These are phyloP conservation scores for Henningerozyma blattae DNA, from an alignment of 805 yeast species.

Conservation along the genomic window DNA sequence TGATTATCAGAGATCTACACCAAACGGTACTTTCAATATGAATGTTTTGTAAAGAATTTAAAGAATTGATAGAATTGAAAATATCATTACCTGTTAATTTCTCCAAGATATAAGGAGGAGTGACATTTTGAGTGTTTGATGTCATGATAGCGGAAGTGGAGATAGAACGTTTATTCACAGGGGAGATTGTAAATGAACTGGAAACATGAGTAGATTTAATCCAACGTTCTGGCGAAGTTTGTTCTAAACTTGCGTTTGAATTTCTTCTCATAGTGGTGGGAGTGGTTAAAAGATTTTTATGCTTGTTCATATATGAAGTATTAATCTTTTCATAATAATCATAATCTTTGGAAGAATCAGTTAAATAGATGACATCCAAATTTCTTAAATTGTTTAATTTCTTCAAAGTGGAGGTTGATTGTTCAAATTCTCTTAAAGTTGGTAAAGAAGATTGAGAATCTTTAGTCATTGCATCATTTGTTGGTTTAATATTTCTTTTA, in stretches of 20 bases:
- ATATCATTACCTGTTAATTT: not conserved
- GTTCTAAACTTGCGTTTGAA: too few species aligned
- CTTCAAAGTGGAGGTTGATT: too few species aligned
- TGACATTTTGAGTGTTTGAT: not conserved
- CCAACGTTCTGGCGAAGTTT: too few species aligned
- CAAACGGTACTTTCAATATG: slow-evolving; percentile 19
- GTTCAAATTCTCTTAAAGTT: not conserved
- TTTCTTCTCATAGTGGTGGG: too few species aligned
- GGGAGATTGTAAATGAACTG: too few species aligned
- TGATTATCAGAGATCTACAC: slow-evolving; percentile 22
- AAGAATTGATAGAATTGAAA: not conserved
- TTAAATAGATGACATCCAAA: slow-evolving; percentile 14
- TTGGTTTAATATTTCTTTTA: not conserved
- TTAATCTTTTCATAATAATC: slow-evolving; percentile 13
- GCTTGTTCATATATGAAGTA: too few species aligned
- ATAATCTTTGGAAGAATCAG: slow-evolving; percentile 19
- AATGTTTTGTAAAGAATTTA: slow-evolving; percentile 5
- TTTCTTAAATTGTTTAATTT: too few species aligned
- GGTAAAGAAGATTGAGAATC: not conserved
- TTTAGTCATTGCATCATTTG: not conserved
- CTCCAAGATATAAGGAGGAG: not conserved
- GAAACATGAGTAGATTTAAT: too few species aligned
- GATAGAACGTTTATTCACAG: too few species aligned
- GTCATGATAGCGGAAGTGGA: too few species aligned
- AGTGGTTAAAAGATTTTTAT: too few species aligned